These are phyloP conservation scores for Laetiporus sulphureus DNA, from an alignment of 1,284 basidiomycete species.

Conservation along the genomic window DNA sequence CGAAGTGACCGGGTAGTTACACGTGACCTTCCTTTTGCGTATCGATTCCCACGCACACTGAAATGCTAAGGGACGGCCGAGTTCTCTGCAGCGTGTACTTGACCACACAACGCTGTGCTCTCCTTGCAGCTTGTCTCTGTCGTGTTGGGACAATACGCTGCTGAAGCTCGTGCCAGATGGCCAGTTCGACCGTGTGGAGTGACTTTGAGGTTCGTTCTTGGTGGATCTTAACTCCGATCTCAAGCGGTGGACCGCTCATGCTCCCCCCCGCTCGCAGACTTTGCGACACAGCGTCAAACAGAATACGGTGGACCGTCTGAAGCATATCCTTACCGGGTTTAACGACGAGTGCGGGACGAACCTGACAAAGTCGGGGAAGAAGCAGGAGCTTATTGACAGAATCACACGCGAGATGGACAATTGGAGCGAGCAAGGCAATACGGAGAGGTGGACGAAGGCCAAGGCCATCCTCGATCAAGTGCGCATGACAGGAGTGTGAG, in stretches of 20 bases:
- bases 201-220: conserved; percentile 51
- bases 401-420: conserved; percentile 48
- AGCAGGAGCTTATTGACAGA: conserved; percentile 76
- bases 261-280: conserved; percentile 26
- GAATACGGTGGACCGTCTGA: conserved; percentile 75
- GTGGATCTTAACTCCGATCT: conserved; percentile 8
- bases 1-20: too few species aligned
- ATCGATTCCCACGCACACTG: too few species aligned
- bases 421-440: conserved; percentile 48
- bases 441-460: conserved; percentile 61
- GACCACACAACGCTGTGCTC: conserved; percentile 3
- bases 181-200: conserved; percentile 43
- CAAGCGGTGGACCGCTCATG: conserved; percentile 3
- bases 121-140: neutral
- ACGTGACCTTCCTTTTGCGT: too few species aligned
- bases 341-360: conserved; percentile 68
- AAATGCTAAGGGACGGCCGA: too few species aligned
- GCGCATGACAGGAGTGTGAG: conserved; percentile 53
- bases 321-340: conserved; percentile 64
- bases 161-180: conserved; percentile 27
- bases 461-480: conserved; percentile 58
- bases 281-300: conserved; percentile 40
- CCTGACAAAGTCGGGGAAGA: conserved; percentile 74
- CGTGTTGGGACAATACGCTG: neutral
- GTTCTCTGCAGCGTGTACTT: neutral